phyloP scores from a whole-genome alignment of 1,284 basidiomycete species.

The Gymnopus androsaceus region DNA sequence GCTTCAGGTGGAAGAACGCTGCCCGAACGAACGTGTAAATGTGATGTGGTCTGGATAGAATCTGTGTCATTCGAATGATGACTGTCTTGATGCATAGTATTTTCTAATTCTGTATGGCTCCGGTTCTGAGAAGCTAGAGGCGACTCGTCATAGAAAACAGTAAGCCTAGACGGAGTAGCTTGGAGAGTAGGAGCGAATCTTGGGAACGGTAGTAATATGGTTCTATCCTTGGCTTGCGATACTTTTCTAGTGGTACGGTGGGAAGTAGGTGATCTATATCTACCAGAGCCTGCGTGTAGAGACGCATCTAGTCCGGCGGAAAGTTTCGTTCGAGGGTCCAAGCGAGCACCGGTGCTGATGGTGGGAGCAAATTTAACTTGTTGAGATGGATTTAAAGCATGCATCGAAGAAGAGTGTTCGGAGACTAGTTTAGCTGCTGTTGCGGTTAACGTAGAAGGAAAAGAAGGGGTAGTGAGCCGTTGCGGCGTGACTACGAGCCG shows the following conservation, averaged over 20 bases:
- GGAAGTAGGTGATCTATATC: background rate
- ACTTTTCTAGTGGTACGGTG: background rate
- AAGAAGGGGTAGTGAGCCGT: background rate
- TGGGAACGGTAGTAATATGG: background rate
- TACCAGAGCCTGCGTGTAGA: background rate
- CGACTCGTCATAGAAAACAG: no score
- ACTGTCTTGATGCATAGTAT: no score
- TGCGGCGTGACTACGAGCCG: background rate
- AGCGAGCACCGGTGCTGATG: background rate
- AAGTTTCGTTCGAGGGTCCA: constrained; percentile 3
- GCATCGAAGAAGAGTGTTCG: background rate
- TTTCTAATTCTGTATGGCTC: no score
- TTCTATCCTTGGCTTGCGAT: background rate
- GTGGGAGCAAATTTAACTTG: background rate
- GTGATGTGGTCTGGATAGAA: no score
- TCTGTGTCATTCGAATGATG: no score
- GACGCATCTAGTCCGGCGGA: background rate
- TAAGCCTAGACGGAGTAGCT: no score
- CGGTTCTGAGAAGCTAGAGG: no score
- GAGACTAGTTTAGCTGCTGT: background rate
- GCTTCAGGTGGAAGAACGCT: no score
- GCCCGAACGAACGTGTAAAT: no score
- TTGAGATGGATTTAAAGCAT: background rate
- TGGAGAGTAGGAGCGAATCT: background rate
- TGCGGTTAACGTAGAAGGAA: background rate